phyloP scores from a whole-genome alignment of 108 stramenopile species.

The Nannochloropsis salina region DNA sequence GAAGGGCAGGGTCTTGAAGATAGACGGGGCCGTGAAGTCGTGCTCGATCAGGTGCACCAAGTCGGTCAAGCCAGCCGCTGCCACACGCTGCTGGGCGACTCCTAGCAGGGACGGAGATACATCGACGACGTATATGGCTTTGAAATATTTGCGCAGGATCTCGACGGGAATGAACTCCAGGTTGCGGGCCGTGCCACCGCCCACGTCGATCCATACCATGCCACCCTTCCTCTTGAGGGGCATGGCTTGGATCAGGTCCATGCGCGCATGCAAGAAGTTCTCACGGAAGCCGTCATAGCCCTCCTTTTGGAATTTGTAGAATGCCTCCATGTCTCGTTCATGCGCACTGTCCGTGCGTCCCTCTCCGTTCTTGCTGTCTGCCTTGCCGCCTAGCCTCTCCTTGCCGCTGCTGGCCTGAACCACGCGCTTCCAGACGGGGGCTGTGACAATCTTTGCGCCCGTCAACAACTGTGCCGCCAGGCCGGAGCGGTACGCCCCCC shows the following conservation, averaged over 20 bases:
- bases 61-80: constrained; percentile 30
- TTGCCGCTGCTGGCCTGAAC: constrained; percentile 1
- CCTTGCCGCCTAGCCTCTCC: not conserved
- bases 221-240: constrained; percentile 23
- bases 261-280: constrained; percentile 42
- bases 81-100: constrained; percentile 38
- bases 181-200: constrained; percentile 54
- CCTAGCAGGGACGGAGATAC: constrained; percentile 46
- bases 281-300: constrained; percentile 56
- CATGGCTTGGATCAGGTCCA: constrained; percentile 29
- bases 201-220: constrained; percentile 50
- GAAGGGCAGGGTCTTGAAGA: not conserved
- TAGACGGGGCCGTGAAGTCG: constrained; percentile 29
- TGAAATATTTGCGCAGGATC: constrained; percentile 37
- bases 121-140: constrained; percentile 45
- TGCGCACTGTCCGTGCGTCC: constrained; percentile 18
- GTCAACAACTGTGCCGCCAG: constrained; percentile 23
- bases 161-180: constrained; percentile 50
- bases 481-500: not conserved
- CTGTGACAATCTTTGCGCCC: constrained; percentile 43
- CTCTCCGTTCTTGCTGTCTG: no score
- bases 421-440: constrained; percentile 32
- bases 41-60: constrained; percentile 31
- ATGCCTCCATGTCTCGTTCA: constrained; percentile 45
- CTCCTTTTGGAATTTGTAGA: constrained; percentile 45